phyloP scores from a whole-genome alignment of 768 basidiomycete species.

The Leucosporidium scottii region DNA sequence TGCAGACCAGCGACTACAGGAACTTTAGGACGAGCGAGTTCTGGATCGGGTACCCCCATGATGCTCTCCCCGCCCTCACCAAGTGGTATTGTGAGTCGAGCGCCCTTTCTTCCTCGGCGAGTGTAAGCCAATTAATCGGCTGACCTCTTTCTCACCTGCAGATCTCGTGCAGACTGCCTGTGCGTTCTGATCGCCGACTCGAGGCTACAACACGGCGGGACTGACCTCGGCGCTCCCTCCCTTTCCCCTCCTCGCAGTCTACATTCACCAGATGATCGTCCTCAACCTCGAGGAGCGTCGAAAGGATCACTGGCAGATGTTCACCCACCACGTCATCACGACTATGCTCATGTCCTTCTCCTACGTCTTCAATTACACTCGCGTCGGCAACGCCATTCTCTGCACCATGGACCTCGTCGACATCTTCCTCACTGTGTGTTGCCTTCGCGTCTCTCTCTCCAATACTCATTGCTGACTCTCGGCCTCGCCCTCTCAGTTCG shows the following conservation, averaged over 20 bases:
- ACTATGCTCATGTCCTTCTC: constrained; percentile 66
- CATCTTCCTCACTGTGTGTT: constrained; percentile 77
- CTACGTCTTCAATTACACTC: constrained; percentile 76
- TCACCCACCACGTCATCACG: constrained; percentile 89
- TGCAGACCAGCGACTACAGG: constrained; percentile 60
- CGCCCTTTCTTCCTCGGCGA: background rate
- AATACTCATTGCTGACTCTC: background rate
- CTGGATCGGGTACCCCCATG: constrained; percentile 78
- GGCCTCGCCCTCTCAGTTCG: constrained; percentile 45
- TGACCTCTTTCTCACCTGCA: background rate
- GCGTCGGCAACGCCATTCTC: constrained; percentile 82
- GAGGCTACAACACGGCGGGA: background rate
- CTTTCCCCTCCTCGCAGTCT: constrained; percentile 75
- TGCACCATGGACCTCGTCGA: constrained; percentile 83
- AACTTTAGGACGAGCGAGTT: constrained; percentile 58
- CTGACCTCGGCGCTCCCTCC: constrained; percentile 53
- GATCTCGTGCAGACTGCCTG: constrained; percentile 36
- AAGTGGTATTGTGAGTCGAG: constrained; percentile 51
- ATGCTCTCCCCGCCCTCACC: constrained; percentile 65
- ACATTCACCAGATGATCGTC: constrained; percentile 82
- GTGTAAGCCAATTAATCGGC: background rate
- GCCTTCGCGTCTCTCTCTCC: background rate
- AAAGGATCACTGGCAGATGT: constrained; percentile 70
- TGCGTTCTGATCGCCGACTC: background rate
- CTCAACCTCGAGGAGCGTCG: constrained; percentile 86